Evolutionary conservation across 148 eudicot species (phyloP), one percentile per base, ranked within the genome.

Genomic region (Drosera capensis): DNA sequence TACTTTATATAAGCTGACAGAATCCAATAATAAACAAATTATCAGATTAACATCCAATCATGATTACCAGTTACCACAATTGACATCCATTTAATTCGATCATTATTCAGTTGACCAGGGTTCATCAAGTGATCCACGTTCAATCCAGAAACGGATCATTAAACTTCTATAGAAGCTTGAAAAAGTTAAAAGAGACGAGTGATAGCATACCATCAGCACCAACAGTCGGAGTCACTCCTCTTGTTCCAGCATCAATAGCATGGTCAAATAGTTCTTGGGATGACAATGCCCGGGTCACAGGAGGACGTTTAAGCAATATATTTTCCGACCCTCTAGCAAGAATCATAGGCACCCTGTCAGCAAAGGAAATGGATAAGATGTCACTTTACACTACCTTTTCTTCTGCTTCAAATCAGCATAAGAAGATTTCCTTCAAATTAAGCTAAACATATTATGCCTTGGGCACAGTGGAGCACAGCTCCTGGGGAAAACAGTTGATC

Each of bases 301-400:
- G 80, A 26, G 79, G 87, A 20, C 81, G 84, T 67, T 74, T 84
- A 62, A 76, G 68, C 68, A 78, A 55, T 25, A 80, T 55, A 48
- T 67, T 81, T 49, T 90, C 93, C 17, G 72, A 66, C 17, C 75
- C 75, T 67, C 72, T 73, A 24, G 78, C 71, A 40, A 65, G 51
- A 40, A 65, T 57, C 30, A 67, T 44, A 26, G 74, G 67, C 37
- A 58, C 55, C 79, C 97, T 79, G 63, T 25, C 23, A 17, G 37
- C 31, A 48, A 25, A 8, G 23, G 45, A 3, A 17, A 17, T 18
- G 45, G 23, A 2, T 3, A 41, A 19, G 20, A 41, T 34, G 13
- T 9, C n/a, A n/a, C n/a, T n/a, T 11, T 34, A 28, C 13, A 1
- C 38, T 11, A 34, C 38, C n/a, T 2, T n/a, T n/a, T n/a, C n/a